Evolutionary conservation across 345 rosid genomes (phyloP).

Genomic region (Eucalyptus dawsonii): DNA sequence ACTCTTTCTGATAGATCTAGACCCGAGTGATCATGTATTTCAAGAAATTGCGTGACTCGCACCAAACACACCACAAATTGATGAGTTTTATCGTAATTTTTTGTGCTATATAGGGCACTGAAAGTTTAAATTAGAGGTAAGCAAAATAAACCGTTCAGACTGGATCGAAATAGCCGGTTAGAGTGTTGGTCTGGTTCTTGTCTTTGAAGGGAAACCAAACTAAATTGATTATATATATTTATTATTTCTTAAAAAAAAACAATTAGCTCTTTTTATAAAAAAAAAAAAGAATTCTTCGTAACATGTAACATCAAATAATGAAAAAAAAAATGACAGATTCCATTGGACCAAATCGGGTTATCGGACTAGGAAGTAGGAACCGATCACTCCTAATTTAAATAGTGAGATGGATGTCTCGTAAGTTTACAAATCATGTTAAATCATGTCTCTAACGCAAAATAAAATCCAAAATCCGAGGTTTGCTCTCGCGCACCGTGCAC

Average conservation of each 20-base stretch:
- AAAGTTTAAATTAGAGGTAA: no score
- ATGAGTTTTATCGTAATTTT: background rate
- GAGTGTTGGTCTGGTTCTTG: accelerated
- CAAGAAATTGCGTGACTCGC: background rate
- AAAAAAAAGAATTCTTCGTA: accelerated
- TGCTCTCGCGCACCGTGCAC: no score
- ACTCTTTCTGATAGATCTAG: background rate
- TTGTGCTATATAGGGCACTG: no score
- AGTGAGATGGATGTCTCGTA: background rate
- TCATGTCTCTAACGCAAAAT: no score
- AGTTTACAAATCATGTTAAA: no score
- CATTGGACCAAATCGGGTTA: no score
- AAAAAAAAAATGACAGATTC: accelerated
- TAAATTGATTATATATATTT: no score
- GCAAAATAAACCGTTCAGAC: accelerated
- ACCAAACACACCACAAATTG: background rate
- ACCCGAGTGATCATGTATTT: background rate
- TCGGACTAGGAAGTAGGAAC: accelerated
- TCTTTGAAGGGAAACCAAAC: accelerated
- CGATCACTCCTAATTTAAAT: no score
- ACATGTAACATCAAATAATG: no score
- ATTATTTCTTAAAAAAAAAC: no score
- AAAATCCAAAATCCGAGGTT: background rate
- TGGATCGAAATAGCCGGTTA: no score
- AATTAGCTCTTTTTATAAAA: no score